phyloP scores from a whole-genome alignment of 2,329 filamentous ascomycete genomes.

The Trichoderma cornu-damae region DNA sequence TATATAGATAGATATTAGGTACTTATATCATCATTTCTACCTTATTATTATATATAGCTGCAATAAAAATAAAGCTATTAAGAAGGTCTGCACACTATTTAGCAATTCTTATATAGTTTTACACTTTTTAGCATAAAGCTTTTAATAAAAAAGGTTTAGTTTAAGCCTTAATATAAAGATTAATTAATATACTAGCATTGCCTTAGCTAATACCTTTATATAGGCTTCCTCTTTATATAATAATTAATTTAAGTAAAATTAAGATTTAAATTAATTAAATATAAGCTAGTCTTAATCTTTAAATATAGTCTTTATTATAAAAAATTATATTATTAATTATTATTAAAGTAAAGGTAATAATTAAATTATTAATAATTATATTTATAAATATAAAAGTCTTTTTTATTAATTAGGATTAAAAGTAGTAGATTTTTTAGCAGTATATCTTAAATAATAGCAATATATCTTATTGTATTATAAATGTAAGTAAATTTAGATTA shows the following conservation, averaged over 20 bases:
- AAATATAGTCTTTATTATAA: background rate
- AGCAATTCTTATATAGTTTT: background rate
- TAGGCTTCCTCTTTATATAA: slow-evolving; percentile 1
- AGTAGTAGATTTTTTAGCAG: slow-evolving; percentile 6
- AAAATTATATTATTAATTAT: background rate
- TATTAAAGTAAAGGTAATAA: slow-evolving; percentile 2
- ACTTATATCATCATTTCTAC: slow-evolving; percentile 13
- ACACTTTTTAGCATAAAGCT: background rate
- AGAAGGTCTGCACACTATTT: slow-evolving; percentile 9
- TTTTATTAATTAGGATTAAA: slow-evolving; percentile 7
- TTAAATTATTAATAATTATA: background rate
- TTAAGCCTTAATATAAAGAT: slow-evolving; percentile 10
- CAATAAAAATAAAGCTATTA: slow-evolving; percentile 2
- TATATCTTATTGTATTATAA: background rate
- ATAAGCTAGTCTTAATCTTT: slow-evolving; percentile 2
- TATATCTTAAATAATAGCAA: background rate
- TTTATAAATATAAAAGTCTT: background rate
- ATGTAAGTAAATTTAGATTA: slow-evolving; percentile 4
- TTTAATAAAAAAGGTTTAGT: background rate
- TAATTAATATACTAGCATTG: slow-evolving; percentile 6
- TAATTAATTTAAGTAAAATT: background rate
- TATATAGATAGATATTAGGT: background rate
- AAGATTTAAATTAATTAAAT: background rate
- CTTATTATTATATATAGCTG: background rate
- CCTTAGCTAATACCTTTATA: slow-evolving; percentile 1